Evolutionary conservation across 2,329 filamentous ascomycete species (phyloP).

Genomic region (Pseudofabraea citricarpa): DNA sequence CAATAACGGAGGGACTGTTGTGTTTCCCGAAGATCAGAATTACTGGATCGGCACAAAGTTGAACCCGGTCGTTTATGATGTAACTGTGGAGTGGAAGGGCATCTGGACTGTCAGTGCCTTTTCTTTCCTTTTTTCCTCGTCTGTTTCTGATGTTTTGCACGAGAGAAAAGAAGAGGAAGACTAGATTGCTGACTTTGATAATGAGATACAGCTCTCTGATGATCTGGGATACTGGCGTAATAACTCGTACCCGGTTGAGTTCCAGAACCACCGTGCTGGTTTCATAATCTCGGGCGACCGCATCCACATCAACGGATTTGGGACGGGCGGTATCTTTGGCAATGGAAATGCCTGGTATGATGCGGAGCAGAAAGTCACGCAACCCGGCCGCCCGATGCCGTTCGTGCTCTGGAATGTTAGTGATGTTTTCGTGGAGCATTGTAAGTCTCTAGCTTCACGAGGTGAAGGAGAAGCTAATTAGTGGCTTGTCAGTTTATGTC

Average conservation of each 20-base stretch:
- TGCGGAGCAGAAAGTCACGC: constrained; percentile 39
- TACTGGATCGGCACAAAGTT: constrained; percentile 47
- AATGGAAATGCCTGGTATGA: constrained; percentile 51
- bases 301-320: constrained; percentile 46
- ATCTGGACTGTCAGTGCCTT: constrained; percentile 38
- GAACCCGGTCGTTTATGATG: constrained; percentile 44
- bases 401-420: constrained; percentile 54
- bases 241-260: constrained; percentile 46
- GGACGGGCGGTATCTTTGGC: constrained; percentile 48
- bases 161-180: background rate
- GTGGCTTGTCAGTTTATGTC: constrained; percentile 32
- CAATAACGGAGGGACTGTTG: constrained; percentile 40
- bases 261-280: constrained; percentile 51
- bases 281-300: constrained; percentile 45
- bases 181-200: background rate
- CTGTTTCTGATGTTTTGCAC: background rate
- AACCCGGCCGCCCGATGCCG: constrained; percentile 49
- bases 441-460: constrained; percentile 9
- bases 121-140: background rate
- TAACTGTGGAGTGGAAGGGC: constrained; percentile 47
- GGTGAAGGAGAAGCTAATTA: background rate
- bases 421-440: constrained; percentile 48
- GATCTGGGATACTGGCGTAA: constrained; percentile 50
- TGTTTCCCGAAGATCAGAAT: constrained; percentile 43
- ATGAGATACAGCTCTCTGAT: constrained; percentile 36